Evolutionary conservation across 768 basidiomycete genomes (phyloP).

Genomic region (Rhodocollybia butyracea): DNA sequence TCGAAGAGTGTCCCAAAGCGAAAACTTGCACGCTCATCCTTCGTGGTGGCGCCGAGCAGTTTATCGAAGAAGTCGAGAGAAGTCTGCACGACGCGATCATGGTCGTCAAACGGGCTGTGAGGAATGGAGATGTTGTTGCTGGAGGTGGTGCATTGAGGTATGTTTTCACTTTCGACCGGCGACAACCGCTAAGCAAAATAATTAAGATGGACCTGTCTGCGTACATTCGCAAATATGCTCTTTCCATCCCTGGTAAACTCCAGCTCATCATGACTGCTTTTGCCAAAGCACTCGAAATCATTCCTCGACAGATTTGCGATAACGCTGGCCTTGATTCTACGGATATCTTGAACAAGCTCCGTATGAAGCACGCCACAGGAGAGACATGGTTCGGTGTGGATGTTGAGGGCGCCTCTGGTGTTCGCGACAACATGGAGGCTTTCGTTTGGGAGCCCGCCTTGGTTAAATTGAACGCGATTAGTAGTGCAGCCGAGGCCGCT

Average conservation of each 20-base stretch:
- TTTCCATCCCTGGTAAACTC: constrained; percentile 92
- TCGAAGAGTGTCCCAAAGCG: constrained; percentile 88
- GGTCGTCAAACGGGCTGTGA: constrained; percentile 98
- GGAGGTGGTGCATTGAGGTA: constrained; percentile 98
- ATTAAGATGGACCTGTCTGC: constrained; percentile 93
- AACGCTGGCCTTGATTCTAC: constrained; percentile 98
- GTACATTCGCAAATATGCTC: constrained; percentile 86
- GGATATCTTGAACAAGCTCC: constrained; percentile 93
- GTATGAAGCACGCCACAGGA: constrained; percentile 91
- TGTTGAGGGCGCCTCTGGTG: constrained; percentile 84
- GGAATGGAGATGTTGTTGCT: constrained; percentile 94
- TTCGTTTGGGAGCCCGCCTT: constrained; percentile 99
- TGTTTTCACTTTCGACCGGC: not conserved
- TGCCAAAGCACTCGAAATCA: constrained; percentile 95
- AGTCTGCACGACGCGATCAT: constrained; percentile 98
- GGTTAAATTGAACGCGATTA: constrained; percentile 93
- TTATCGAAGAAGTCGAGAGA: constrained; percentile 97
- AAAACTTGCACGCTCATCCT: constrained; percentile 95
- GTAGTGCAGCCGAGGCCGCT: constrained; percentile 94
- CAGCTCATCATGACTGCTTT: constrained; percentile 94
- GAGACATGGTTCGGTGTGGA: constrained; percentile 93
- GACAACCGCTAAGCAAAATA: not conserved
- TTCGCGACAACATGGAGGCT: constrained; percentile 93
- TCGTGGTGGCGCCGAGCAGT: constrained; percentile 96
- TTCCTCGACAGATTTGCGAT: constrained; percentile 97